A percentile compares a stretch with the other conserved stretches of the same genome.
Conservation (phyloP, 805 yeast genomes). For the Candida insectorum region DNA sequence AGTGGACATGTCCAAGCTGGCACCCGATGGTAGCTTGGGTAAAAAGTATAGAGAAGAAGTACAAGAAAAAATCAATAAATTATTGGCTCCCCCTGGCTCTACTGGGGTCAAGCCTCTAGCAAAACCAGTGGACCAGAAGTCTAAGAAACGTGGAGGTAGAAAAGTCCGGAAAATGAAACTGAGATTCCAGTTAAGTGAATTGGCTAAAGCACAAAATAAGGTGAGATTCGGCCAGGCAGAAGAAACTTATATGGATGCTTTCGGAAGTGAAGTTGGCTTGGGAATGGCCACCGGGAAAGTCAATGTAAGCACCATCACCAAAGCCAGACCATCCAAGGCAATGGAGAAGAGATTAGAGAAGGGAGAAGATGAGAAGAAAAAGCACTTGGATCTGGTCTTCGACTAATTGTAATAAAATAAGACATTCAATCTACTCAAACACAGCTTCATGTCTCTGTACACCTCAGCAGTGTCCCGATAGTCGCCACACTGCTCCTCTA, state of each 20-base stretch:
- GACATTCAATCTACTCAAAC: constrained; percentile 5
- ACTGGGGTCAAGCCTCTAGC: constrained; percentile 62
- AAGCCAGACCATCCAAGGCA: constrained; percentile 58
- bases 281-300: constrained; percentile 53
- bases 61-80: constrained; percentile 58
- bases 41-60: constrained; percentile 58
- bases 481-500: too few relatives aligned
- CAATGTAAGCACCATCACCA: constrained; percentile 41
- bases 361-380: constrained; percentile 8
- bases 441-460: background rate
- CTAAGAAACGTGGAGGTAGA: constrained; percentile 85
- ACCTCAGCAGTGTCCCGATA: too few relatives aligned
- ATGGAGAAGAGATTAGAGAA: constrained; percentile 48
- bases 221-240: constrained; percentile 80
- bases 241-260: constrained; percentile 55
- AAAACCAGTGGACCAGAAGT: constrained; percentile 67
- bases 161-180: constrained; percentile 77
- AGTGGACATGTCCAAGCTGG: constrained; percentile 54
- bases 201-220: constrained; percentile 79
- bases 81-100: constrained; percentile 74
- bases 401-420: too few relatives aligned
- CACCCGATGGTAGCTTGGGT: constrained; percentile 54
- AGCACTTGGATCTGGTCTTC: constrained; percentile 12
- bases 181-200: constrained; percentile 74
- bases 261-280: constrained; percentile 79